Evolutionary conservation across 2,329 filamentous ascomycete species (phyloP).

Genomic region (Xylaria sp.): DNA sequence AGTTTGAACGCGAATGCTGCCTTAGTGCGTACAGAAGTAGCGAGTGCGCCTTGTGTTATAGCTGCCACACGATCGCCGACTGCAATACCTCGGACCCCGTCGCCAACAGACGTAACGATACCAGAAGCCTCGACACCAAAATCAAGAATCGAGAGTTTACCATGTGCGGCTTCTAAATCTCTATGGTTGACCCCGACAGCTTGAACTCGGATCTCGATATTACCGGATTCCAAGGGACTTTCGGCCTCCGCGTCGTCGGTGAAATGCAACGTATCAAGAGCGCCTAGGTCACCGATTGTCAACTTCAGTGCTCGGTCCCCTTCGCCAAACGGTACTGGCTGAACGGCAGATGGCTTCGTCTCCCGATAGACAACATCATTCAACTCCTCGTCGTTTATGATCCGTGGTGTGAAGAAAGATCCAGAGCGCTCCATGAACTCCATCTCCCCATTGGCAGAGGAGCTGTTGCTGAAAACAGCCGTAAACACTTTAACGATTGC

Average conservation of each 20-base stretch:
- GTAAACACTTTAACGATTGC: slow-evolving; percentile 52
- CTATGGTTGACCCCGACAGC: slow-evolving; percentile 48
- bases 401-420: slow-evolving; percentile 54
- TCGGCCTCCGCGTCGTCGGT: slow-evolving; percentile 42
- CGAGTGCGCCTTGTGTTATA: slow-evolving; percentile 54
- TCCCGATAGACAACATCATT: slow-evolving; percentile 58
- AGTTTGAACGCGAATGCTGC: slow-evolving; percentile 48
- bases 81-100: slow-evolving; percentile 43
- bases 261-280: slow-evolving; percentile 49
- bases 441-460: slow-evolving; percentile 53
- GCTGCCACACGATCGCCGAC: slow-evolving; percentile 50
- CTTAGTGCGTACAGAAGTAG: slow-evolving; percentile 45
- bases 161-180: slow-evolving; percentile 47
- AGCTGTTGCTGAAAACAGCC: slow-evolving; percentile 51
- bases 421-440: slow-evolving; percentile 57
- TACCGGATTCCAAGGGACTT: slow-evolving; percentile 50
- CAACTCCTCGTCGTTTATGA: slow-evolving; percentile 55
- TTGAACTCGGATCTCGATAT: slow-evolving; percentile 49
- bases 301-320: slow-evolving; percentile 45
- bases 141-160: slow-evolving; percentile 43
- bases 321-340: slow-evolving; percentile 55
- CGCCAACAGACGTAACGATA: slow-evolving; percentile 44
- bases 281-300: slow-evolving; percentile 44
- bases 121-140: slow-evolving; percentile 48
- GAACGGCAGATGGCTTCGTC: slow-evolving; percentile 53